These are phyloP conservation scores for Draba incana DNA, from an alignment of 345 rosid species.

Conservation along the genomic window DNA sequence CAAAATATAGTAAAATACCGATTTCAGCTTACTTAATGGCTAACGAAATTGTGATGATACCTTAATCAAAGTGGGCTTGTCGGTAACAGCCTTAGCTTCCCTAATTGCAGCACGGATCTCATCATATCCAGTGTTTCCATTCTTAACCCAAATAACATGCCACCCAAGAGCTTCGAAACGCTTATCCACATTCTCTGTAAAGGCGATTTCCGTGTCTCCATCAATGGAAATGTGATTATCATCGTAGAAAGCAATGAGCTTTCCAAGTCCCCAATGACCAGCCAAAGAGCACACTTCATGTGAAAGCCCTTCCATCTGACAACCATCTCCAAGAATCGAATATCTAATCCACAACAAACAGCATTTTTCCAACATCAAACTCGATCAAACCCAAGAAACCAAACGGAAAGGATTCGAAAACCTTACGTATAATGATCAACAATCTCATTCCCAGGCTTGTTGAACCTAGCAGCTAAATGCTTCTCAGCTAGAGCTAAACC, in stretches of 20 bases:
- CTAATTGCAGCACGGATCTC: constrained; percentile 97
- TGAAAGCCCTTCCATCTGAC: constrained; percentile 97
- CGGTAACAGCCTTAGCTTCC: constrained; percentile 96
- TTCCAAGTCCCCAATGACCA: constrained; percentile 99
- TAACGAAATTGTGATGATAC: constrained; percentile 37
- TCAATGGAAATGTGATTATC: constrained; percentile 99
- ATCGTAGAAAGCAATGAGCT: constrained; percentile 96
- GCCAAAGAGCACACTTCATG: constrained; percentile 95
- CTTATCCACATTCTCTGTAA: constrained; percentile 79
- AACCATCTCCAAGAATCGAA: constrained; percentile 86
- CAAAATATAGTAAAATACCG: not conserved
- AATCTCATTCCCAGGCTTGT: constrained; percentile 78
- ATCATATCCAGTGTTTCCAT: constrained; percentile 96
- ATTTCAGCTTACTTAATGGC: no score
- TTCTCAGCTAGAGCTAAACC: constrained; percentile 90
- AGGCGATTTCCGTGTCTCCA: constrained; percentile 97
- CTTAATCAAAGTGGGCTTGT: constrained; percentile 91
- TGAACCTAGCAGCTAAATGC: constrained; percentile 89
- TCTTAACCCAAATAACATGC: constrained; percentile 99
- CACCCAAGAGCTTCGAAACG: constrained; percentile 99
- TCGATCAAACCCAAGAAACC: not conserved
- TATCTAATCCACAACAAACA: constrained; percentile 51
- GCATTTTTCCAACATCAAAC: not conserved
- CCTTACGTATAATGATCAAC: constrained; percentile 89
- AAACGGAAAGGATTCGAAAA: constrained; percentile 1